Evolutionary conservation across 2,329 filamentous ascomycete genomes (phyloP).

Genomic region (Knoxdaviesia proteae): DNA sequence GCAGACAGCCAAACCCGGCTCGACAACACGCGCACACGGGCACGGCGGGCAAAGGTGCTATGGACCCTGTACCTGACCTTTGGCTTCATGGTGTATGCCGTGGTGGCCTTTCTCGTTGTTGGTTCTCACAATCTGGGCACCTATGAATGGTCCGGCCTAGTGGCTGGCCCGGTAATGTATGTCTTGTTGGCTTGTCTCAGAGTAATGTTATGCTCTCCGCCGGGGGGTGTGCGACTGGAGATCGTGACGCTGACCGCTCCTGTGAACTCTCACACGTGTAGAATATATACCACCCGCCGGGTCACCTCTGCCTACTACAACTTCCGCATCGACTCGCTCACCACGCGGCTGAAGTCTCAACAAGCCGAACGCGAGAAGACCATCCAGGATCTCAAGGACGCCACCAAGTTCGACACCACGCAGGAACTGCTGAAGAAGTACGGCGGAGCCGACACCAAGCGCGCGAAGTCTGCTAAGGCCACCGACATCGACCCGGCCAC

Average conservation of each 20-base stretch:
- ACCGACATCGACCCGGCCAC: background rate
- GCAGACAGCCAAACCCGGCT: constrained; percentile 50
- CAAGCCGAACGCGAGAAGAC: constrained; percentile 65
- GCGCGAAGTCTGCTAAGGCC: constrained; percentile 4
- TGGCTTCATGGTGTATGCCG: constrained; percentile 68
- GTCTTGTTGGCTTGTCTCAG: constrained; percentile 9
- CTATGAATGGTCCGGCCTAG: constrained; percentile 49
- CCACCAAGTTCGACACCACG: constrained; percentile 91
- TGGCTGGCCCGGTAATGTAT: constrained; percentile 60
- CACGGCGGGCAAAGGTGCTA: constrained; percentile 62
- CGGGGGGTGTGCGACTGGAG: too few species aligned
- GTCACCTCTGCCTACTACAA: constrained; percentile 52
- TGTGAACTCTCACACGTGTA: constrained; percentile 13
- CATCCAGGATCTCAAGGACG: constrained; percentile 84
- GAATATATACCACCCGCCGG: constrained; percentile 60
- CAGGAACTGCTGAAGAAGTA: constrained; percentile 89
- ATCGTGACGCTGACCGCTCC: background rate
- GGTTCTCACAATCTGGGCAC: constrained; percentile 61
- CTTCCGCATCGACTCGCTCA: constrained; percentile 54
- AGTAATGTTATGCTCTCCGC: background rate
- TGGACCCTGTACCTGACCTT: constrained; percentile 83
- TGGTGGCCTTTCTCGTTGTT: constrained; percentile 67
- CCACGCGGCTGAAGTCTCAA: constrained; percentile 49
- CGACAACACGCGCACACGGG: constrained; percentile 48
- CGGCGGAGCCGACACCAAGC: constrained; percentile 40